Conservation (phyloP, 2,329 filamentous ascomycete genomes). For the Fusarium paranaense region DNA sequence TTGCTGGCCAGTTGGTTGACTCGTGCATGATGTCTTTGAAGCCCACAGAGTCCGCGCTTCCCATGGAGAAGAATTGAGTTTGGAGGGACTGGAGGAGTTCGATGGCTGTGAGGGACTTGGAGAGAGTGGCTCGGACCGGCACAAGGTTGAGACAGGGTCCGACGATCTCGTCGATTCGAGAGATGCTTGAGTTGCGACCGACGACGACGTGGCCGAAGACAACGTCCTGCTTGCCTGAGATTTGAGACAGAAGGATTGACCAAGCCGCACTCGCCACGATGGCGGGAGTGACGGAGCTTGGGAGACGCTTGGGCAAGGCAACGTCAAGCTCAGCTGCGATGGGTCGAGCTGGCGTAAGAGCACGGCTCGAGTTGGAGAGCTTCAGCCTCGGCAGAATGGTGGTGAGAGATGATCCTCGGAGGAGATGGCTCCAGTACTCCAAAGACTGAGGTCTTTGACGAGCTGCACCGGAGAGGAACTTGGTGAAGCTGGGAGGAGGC, state of each 20-base stretch:
- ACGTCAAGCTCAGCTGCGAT: background rate
- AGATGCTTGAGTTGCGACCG: constrained; percentile 53
- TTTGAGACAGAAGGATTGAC: constrained; percentile 51
- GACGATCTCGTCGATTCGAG: constrained; percentile 50
- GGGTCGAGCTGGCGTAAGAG: background rate
- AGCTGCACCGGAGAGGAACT: constrained; percentile 6
- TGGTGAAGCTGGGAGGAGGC: constrained; percentile 41
- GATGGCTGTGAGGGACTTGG: background rate
- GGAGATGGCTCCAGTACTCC: constrained; percentile 58
- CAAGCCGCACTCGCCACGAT: constrained; percentile 56
- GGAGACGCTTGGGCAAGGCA: background rate
- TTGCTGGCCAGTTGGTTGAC: constrained; percentile 29
- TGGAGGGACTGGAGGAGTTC: background rate
- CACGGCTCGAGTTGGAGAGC: background rate
- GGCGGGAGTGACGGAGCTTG: constrained; percentile 34
- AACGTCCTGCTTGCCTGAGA: constrained; percentile 51
- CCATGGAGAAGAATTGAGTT: constrained; percentile 10
- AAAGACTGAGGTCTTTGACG: background rate
- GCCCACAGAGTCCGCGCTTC: background rate
- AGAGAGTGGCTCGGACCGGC: background rate
- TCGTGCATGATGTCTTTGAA: constrained; percentile 4
- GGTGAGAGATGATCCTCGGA: constrained; percentile 50
- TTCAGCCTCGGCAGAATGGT: constrained; percentile 42
- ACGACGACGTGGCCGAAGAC: constrained; percentile 55
- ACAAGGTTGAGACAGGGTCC: constrained; percentile 56